phyloP scores from a whole-genome alignment of 2,329 filamentous ascomycete species.

The Ceratocystiopsis brevicomis region DNA sequence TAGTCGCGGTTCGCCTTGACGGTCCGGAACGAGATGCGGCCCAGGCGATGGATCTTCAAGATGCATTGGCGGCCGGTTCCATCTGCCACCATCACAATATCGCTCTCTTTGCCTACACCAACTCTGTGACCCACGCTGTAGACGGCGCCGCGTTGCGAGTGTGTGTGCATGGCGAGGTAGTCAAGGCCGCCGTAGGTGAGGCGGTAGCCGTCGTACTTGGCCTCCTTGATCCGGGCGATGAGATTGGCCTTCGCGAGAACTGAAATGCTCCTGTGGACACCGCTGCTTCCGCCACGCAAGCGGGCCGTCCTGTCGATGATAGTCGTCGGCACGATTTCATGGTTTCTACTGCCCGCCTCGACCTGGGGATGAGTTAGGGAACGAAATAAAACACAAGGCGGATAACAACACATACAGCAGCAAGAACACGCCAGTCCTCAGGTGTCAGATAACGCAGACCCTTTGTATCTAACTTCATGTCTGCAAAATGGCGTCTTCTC shows the following conservation, averaged over 20 bases:
- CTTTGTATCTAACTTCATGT: conserved; percentile 90
- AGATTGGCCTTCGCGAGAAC: conserved; percentile 79
- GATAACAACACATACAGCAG: conserved; percentile 45
- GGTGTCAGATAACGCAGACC: conserved; percentile 77
- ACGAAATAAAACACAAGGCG: conserved; percentile 12
- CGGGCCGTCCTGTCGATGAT: conserved; percentile 72
- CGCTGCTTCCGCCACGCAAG: conserved; percentile 56
- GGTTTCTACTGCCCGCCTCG: conserved; percentile 86
- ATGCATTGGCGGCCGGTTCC: conserved; percentile 59
- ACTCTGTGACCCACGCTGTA: conserved; percentile 91
- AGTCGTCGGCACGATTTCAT: conserved; percentile 85
- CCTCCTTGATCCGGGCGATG: conserved; percentile 84
- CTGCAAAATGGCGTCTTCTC: conserved; percentile 7
- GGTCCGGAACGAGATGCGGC: conserved; percentile 88
- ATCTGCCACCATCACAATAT: conserved; percentile 86
- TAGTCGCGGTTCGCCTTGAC: conserved; percentile 96
- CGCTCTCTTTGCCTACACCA: conserved; percentile 92
- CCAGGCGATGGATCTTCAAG: conserved; percentile 88
- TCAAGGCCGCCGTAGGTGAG: conserved; percentile 93
- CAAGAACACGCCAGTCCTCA: conserved; percentile 91
- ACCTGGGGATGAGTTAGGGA: conserved; percentile 35
- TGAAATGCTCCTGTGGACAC: conserved; percentile 75
- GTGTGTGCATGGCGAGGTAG: conserved; percentile 86
- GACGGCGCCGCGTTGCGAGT: conserved; percentile 59
- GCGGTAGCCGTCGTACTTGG: conserved; percentile 92